Evolutionary conservation across 345 rosid species (phyloP), one percentile per base, ranked within the genome.

Genomic region (Anacardium occidentale): DNA sequence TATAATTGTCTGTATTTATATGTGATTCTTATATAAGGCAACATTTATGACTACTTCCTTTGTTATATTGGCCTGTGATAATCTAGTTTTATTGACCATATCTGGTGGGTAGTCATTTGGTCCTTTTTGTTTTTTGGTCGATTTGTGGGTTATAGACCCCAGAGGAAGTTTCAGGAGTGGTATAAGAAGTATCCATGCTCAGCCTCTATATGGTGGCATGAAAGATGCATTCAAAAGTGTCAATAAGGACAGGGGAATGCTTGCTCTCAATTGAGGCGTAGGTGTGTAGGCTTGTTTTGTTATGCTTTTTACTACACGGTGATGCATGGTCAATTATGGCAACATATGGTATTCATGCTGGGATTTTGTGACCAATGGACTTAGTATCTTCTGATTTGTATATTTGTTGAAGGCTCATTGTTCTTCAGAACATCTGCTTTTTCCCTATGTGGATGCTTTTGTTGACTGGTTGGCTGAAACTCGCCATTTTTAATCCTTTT

Each of bases 181-280:
- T 72, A 74, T 72, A 50, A 84, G 77, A 65, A 75, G 82, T 48
- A 56, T 82, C 10, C 76, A 71, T 64, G 76, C 87, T 47, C 93
- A 55, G 61, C 93, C 89, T 77, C 78, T 84, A 56, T 94, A 92
- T 82, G 75, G 76, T 57, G 95, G 98, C 56, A 82, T 94, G 67
- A 86, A 80, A 75, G 91, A 89, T 75, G 97, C 90, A 68, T 87
- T 94, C 69, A 56, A 83, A 64, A 82, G 80, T 70, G 91, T 90
- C 75, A 90, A 89, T 80, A 89, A 79, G 84, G 95, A 87, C 87
- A 98, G 91, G 66, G 94, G 98, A 69, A 69, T 82, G n/a, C 97
- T 92, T 55, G 93, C 81, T 60, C 79, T 94, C 26, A 92, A 94
- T 79, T 83, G 98, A 53, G 98, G 98, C 72, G 79, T 94, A 75